Percentiles rank a stretch among this genome's conserved stretches.
phyloP scores from a whole-genome alignment of 2,329 filamentous ascomycete genomes.

The Calycina herbarum region DNA sequence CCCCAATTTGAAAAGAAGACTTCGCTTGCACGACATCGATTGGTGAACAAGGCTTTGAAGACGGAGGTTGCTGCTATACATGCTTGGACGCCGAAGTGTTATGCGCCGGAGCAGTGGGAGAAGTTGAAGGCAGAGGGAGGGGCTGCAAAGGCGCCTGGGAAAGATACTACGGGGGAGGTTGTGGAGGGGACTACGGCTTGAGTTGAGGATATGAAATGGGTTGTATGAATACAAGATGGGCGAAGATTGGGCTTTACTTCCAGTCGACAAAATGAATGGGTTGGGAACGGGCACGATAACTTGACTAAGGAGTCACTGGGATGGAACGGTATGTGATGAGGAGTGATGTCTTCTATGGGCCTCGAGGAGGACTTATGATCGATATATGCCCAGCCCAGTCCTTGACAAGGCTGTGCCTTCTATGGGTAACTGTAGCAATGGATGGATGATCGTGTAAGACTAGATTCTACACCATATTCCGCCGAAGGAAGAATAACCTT shows the following conservation, averaged over 20 bases:
- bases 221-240: not conserved
- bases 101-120: conserved; percentile 74
- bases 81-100: conserved; percentile 75
- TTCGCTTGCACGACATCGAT: conserved; percentile 64
- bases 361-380: not conserved
- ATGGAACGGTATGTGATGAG: not conserved
- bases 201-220: conserved; percentile 6
- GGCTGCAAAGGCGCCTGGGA: conserved; percentile 33
- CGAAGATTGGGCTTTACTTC: not conserved
- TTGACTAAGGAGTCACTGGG: not conserved
- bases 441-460: not conserved
- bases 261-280: not conserved
- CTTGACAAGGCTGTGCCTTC: not conserved
- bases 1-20: conserved; percentile 58
- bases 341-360: not conserved
- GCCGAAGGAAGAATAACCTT: not conserved
- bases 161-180: conserved; percentile 35
- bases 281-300: not conserved
- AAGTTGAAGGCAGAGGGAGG: conserved; percentile 50
- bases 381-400: not conserved
- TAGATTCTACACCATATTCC: not conserved
- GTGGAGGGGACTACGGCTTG: conserved; percentile 36
- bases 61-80: conserved; percentile 72
- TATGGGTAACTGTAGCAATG: not conserved
- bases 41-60: conserved; percentile 68